Evolutionary conservation across 2,329 filamentous ascomycete species (phyloP), one percentile per base, ranked within the genome.

Genomic region (Cladorrhinum sp.): DNA sequence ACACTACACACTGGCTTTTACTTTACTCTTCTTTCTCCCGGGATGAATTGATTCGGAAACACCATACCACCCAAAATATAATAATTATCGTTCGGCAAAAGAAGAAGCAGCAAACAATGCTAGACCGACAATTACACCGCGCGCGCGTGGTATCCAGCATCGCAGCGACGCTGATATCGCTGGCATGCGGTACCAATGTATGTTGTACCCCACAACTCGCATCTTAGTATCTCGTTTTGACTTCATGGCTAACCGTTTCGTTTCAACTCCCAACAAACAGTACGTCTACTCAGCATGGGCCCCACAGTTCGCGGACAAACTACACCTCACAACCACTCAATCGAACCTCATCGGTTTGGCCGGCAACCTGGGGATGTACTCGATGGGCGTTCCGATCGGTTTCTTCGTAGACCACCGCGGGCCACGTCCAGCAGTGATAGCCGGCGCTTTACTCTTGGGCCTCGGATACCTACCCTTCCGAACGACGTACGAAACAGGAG

Each of bases 271-370:
- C n/a, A 56, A 26, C 59, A 46, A 59, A 53, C 66, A 97, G 92
- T 98, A 99, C 85, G 94, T 93, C 72, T 99, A 97, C 77, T 97
- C 92, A 59, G 94, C 94, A 76, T 99, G 95, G 93, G 92, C 91
- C 14, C 95, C 95, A 20, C 93, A 97, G 76, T 97, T 97, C 72
- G 92, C 93, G 55, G 88, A 96, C 70, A 87, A 85, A 68, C 81
- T 99, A 69, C 87, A 89, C 72, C 85, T 98, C 63, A 92, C 92
- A 14, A 89, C 95, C n/a, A 98, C 94, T 2, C 83, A 97, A 74
- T 92, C 86, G 75, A 98, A 99, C 75, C 76, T 98, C 66, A 93
- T 99, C 72, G 93, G 90, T 49, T 81, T 90, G n/a, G 83, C 86
- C 52, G 90, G 87, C n/a, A 94, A 94, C 71, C 77, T 98, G 71